Conservation (phyloP, 768 basidiomycete genomes). For the Serendipita sp. region DNA sequence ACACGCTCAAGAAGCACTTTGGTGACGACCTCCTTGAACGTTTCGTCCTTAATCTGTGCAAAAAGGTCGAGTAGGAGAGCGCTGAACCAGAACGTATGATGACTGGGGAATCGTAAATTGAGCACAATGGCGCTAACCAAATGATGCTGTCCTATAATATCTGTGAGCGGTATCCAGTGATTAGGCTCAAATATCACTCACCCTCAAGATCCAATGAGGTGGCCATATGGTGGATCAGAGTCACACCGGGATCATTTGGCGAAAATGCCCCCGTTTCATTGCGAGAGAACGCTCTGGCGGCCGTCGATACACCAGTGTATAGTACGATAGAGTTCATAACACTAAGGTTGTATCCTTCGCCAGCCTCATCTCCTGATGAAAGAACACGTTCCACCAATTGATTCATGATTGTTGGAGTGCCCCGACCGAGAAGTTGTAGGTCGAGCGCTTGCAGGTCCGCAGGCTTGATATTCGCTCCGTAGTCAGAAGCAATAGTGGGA, state of each 20-base stretch:
- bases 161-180: background rate
- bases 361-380: conserved; percentile 28
- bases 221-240: conserved; percentile 68
- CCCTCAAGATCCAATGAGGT: conserved; percentile 83
- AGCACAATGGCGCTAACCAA: conserved; percentile 83
- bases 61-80: conserved; percentile 81
- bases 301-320: conserved; percentile 88
- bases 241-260: conserved; percentile 67
- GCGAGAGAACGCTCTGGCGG: conserved; percentile 74
- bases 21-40: conserved; percentile 68
- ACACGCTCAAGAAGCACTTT: conserved; percentile 86
- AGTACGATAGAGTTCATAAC: conserved; percentile 89
- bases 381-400: conserved; percentile 66
- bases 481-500: conserved; percentile 84
- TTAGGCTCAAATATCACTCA: conserved; percentile 22
- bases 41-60: conserved; percentile 56
- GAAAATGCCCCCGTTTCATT: conserved; percentile 73
- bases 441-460: conserved; percentile 77
- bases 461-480: conserved; percentile 62
- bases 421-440: conserved; percentile 66
- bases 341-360: conserved; percentile 68
- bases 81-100: conserved; percentile 98
- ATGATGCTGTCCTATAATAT: conserved; percentile 72
- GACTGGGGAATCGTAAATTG: conserved; percentile 93
- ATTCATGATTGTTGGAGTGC: conserved; percentile 52